Evolutionary conservation across 2,329 filamentous ascomycete species (phyloP), one percentile per base, ranked within the genome.

Genomic region (Neonectria coccinea): DNA sequence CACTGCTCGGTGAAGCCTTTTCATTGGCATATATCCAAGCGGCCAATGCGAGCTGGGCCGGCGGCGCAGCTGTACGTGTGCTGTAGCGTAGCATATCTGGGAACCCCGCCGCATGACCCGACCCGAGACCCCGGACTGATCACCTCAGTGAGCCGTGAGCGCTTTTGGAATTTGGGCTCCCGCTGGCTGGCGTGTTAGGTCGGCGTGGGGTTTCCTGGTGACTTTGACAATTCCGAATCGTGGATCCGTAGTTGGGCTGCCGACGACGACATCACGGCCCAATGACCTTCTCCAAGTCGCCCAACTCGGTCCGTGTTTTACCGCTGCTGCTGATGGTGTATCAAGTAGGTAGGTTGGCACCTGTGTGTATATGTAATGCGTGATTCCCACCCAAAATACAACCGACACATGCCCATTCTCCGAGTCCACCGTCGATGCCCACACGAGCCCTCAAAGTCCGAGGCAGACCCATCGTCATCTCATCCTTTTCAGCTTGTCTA

Each of bases 301-400:
- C 20, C 41, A 45, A 36, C 27, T 18, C 27, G 27, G 29, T 47
- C 55, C 44, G 42, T 48, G 11, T 51, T 50, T 47, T 56, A 31
- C 36, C 59, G 50, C 55, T 33, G 41, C 36, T n/a, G 44, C 18
- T 51, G n/a, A 12, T 48, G 33, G 33, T 12, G 10, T 42, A 42
- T 9, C n/a, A 42, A 18, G n/a, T 33, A 16, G 18, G 31, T 22
- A 16, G 18, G 31, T 22, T 31, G 16, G 14, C 12, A 56, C 29
- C 25, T 36, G 39, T 59, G 33, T 53, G 52, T 53, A 44, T 45
- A 18, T 55, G 22, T 47, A 41, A 22, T 47, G 27, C 45, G 54
- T 55, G 27, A 51, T 48, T 65, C 48, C 47, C 54, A 11, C 54
- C 12, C 63, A 56, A 58, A 58, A 52, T 55, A 57, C 54, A 54